Base-by-base conservation (phyloP, 345 rosid genomes). In the Ceriops decandra region DNA sequence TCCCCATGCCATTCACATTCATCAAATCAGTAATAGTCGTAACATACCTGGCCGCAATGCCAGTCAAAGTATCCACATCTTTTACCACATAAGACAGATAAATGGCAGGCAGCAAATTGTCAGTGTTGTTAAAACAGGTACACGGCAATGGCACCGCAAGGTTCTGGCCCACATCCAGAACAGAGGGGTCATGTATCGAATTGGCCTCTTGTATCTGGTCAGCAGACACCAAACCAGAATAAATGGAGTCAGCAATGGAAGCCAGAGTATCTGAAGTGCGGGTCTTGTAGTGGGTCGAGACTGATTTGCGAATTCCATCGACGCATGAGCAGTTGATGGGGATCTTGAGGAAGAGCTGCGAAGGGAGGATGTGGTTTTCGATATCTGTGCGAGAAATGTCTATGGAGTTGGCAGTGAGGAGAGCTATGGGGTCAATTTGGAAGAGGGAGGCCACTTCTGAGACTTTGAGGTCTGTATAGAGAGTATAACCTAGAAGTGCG, bases 1-100 rank as follows among this genome's bases (percentile, higher is more conserved):
- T 86, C 71, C 98, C 98, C 96, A 91, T 89, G 28, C 95, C 92
- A 77, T 93, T 93, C 51, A 89, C 98, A 76, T 91, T 86, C 81
- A 87, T 93, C 84, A 93, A 89, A 79, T 93, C 98, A 11, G 95
- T 83, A 53, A 93, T 76, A 1, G 90, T 88, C 10, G 98, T 93
- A 2, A 83, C 69, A 63, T 88, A 91, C 57, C 85, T 81, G 11
- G 86, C 81, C 0, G 97, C 98, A 42, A 93, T 85, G 46, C 85
- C 91, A 5, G 83, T 75, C 73, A 93, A 73, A 0, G 92, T 87
- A 54, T 91, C 98, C 46, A 86, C 84, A 6, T 60, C 73, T 66
- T 72, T 80, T 76, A 91, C 98, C 54, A 91, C 98, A 59, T 93
- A 93, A 17, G 97, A 89, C 51, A 93, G 49, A 81, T 89, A 91